These are phyloP conservation scores for Lentinula detonsa DNA, from an alignment of 768 basidiomycete species.

Conservation along the genomic window DNA sequence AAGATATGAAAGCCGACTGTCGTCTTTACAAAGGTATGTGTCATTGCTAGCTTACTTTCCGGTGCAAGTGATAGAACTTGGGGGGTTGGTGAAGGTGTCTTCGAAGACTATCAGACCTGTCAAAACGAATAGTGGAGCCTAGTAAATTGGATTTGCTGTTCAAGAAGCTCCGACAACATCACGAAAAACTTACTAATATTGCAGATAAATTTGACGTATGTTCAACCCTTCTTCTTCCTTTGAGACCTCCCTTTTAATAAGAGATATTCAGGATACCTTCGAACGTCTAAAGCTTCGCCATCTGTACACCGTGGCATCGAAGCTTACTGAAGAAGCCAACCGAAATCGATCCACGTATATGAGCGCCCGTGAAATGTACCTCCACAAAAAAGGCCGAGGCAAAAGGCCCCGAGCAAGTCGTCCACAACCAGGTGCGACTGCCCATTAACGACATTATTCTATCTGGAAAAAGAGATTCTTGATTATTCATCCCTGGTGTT, in stretches of 20 bases:
- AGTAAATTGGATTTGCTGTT: neutral
- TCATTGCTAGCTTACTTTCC: neutral
- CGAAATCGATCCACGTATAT: neutral
- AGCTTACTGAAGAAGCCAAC: conserved; percentile 2
- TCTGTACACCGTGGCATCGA: neutral
- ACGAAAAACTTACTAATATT: neutral
- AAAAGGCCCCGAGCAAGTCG: too few species aligned
- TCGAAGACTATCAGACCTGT: conserved; percentile 1
- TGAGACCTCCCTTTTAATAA: neutral
- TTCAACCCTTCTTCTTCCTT: neutral
- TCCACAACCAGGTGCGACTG: too few species aligned
- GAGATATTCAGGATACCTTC: neutral
- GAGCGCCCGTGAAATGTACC: neutral
- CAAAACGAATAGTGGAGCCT: neutral
- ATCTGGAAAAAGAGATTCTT: too few species aligned
- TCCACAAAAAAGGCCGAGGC: too few species aligned
- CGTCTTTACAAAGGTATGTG: neutral
- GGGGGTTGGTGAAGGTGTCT: neutral
- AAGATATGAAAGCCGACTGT: neutral
- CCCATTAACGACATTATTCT: too few species aligned
- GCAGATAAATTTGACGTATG: conserved; percentile 5
- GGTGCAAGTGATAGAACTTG: neutral
- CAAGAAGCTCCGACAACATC: neutral
- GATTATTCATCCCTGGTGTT: too few species aligned
- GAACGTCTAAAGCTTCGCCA: conserved; percentile 5